Evolutionary conservation across 139 green algal genomes (phyloP).

Genomic region (Chlamydomonas sphaeroides): DNA sequence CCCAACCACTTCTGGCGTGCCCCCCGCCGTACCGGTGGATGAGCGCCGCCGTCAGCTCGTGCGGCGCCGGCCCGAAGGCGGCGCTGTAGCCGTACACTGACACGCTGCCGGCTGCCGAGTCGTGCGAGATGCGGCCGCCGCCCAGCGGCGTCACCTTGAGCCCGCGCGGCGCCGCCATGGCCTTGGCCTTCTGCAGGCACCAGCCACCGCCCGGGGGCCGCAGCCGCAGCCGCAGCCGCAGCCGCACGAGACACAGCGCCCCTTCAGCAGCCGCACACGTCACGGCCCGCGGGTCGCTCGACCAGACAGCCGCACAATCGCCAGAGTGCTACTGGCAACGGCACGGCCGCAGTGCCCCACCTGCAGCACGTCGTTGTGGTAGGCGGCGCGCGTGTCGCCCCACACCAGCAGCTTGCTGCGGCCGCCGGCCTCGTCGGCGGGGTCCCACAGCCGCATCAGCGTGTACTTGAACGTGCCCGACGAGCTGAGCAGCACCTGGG

Average conservation of each 20-base stretch:
- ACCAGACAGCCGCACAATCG: too few species aligned
- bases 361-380: conserved; percentile 84
- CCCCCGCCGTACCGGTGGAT: conserved; percentile 28
- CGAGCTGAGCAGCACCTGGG: conserved; percentile 60
- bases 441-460: conserved; percentile 68
- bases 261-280: too few species aligned
- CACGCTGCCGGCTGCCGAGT: conserved; percentile 20
- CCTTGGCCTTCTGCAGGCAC: conserved; percentile 51
- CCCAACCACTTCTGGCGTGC: too few species aligned
- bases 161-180: neutral
- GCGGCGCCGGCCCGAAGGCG: conserved; percentile 81
- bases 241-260: too few species aligned
- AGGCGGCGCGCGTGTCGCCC: conserved; percentile 67
- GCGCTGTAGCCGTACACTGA: conserved; percentile 79
- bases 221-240: too few species aligned
- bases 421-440: neutral
- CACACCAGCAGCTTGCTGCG: conserved; percentile 80
- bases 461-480: conserved; percentile 86
- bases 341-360: too few species aligned
- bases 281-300: too few species aligned
- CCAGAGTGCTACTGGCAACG: too few species aligned
- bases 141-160: conserved; percentile 63
- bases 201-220: too few species aligned
- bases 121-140: conserved; percentile 79
- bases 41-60: conserved; percentile 77